Conservation (phyloP, 768 basidiomycete species). For the Kwoniella europaea region DNA sequence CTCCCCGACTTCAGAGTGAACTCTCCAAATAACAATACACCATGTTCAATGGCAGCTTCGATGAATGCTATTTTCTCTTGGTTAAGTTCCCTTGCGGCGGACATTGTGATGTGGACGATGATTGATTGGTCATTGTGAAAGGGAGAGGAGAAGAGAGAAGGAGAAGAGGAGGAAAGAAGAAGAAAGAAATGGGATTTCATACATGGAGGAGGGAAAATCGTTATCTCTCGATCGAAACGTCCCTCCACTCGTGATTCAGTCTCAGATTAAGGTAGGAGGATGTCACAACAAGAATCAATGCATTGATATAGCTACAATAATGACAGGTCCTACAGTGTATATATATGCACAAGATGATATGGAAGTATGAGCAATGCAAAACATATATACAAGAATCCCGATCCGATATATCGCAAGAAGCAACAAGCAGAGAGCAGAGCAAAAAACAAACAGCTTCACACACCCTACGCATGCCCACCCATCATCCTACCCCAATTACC, state of each 20-base stretch:
- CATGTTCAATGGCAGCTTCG: slow-evolving; percentile 54
- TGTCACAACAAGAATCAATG: too few relatives aligned
- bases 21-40: slow-evolving; percentile 70
- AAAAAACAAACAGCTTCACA: not conserved
- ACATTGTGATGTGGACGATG: not conserved
- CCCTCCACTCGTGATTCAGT: not conserved
- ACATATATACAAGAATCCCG: too few relatives aligned
- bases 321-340: too few relatives aligned
- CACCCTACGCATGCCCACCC: slow-evolving; percentile 50
- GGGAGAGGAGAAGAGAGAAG: slow-evolving; percentile 6
- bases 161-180: not conserved
- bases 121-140: not conserved
- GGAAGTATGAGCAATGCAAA: too few relatives aligned
- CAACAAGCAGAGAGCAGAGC: not conserved
- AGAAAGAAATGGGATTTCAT: not conserved
- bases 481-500: slow-evolving; percentile 55
- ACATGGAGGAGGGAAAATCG: not conserved
- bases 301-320: too few relatives aligned
- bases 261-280: too few relatives aligned
- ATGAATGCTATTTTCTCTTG: slow-evolving; percentile 58
- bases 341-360: too few relatives aligned
- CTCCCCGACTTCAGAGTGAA: slow-evolving; percentile 95
- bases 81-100: slow-evolving; percentile 37
- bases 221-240: not conserved
- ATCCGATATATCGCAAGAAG: not conserved